Conservation (phyloP, 1,284 basidiomycete species). For the Malassezia equina region DNA sequence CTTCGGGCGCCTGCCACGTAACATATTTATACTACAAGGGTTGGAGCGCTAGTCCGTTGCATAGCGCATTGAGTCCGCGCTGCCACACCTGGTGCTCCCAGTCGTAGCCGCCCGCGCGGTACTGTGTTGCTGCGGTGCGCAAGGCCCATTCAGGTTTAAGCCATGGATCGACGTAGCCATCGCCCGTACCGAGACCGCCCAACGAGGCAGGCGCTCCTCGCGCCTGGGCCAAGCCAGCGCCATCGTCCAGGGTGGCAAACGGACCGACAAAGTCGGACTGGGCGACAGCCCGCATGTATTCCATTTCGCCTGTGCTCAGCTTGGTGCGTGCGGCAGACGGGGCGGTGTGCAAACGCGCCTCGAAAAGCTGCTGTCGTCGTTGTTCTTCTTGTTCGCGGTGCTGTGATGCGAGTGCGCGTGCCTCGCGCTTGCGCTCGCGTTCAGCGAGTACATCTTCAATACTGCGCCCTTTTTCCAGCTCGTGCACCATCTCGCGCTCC, state of each 20-base stretch:
- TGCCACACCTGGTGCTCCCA: slow-evolving; percentile 36
- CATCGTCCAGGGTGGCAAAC: slow-evolving; percentile 34
- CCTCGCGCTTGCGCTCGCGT: slow-evolving; percentile 20
- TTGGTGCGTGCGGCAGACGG: slow-evolving; percentile 18
- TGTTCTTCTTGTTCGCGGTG: slow-evolving; percentile 11
- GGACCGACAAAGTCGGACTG: slow-evolving; percentile 34
- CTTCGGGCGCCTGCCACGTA: neutral
- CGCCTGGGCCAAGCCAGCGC: slow-evolving; percentile 21
- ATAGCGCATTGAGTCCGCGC: slow-evolving; percentile 25
- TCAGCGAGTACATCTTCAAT: slow-evolving; percentile 28
- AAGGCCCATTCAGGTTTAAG: slow-evolving; percentile 24
- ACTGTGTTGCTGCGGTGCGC: slow-evolving; percentile 22
- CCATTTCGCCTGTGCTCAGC: slow-evolving; percentile 17
- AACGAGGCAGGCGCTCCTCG: slow-evolving; percentile 25
- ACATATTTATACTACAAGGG: neutral
- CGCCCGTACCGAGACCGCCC: slow-evolving; percentile 21
- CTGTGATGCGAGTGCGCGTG: slow-evolving; percentile 8
- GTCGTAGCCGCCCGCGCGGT: slow-evolving; percentile 37
- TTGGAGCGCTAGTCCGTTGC: slow-evolving; percentile 21
- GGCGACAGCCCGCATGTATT: slow-evolving; percentile 4
- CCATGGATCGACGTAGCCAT: slow-evolving; percentile 37
- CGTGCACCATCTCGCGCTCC: slow-evolving; percentile 32
- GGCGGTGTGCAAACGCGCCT: slow-evolving; percentile 18
- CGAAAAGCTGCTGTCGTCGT: slow-evolving; percentile 23
- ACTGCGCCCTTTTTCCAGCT: slow-evolving; percentile 31